Base-by-base conservation (phyloP, 2,329 filamentous ascomycete species). In the Harringtonia lauricola region DNA sequence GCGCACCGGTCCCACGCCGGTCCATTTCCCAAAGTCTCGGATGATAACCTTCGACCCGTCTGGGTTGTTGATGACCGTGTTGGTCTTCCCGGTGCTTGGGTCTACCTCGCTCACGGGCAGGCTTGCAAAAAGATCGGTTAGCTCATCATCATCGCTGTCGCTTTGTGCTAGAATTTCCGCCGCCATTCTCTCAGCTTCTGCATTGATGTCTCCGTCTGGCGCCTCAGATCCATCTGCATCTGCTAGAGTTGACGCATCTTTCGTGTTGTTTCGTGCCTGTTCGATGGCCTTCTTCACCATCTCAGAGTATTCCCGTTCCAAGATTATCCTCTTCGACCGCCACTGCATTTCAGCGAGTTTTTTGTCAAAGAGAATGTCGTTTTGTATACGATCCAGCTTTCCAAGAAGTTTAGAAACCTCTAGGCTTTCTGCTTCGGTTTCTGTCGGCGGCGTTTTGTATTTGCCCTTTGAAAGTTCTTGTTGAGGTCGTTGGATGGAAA, bases 1-100 rank as follows among this genome's bases (percentile, higher is more conserved):
- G 51, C 83, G 74, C 49, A 79, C 76, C 15, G 90, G 89, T 52
- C 68, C 84, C 26, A 94, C 63, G 8, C 90, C 89, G 14, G 76
- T 75, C 68, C 79, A 81, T 59, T 86, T 87, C 2, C 86, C 88
- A 68, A 96, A 95, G 54, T 95, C 83, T 36, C 85, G 72, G 39
- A 94, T 72, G 1, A 67, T 72, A 4, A 87, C 62, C 45, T 72
- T 78, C 7, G 65, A 58, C 2, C 76, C 72, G 50, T 74, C 60
- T 43, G 65, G 52, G 38, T 67, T 64, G 54, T 70, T 76, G 36
- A 78, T 65, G 34, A 74, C 71, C 0, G 68, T 80, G 31, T 62
- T 69, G 3, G 69, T 71, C 56, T 79, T 74, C n/a, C 77, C 77
- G 9, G 73, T 77, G 7, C 58, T 52, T 5, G 70, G 65, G 52